phyloP scores from a whole-genome alignment of 148 eudicot species.

The Silene conica region DNA sequence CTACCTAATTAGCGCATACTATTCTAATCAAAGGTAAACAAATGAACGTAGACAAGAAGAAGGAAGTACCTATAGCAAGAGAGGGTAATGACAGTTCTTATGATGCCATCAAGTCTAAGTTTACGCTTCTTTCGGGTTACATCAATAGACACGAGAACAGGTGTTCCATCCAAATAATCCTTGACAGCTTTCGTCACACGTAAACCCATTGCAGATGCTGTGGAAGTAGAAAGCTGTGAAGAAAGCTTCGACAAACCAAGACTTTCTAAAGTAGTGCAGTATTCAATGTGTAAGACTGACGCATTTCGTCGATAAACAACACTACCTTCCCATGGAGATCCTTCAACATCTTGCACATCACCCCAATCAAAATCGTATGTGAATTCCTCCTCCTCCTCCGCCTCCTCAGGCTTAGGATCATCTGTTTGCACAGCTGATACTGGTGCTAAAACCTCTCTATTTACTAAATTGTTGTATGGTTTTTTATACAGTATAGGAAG shows the following conservation, averaged over 20 bases:
- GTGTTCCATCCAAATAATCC: constrained; percentile 73
- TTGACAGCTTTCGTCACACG: constrained; percentile 68
- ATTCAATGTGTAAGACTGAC: constrained; percentile 59
- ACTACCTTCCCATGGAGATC: constrained; percentile 87
- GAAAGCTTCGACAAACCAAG: constrained; percentile 70
- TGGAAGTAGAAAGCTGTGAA: constrained; percentile 50
- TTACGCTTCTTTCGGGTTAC: constrained; percentile 62
- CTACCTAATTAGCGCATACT: too few relatives aligned
- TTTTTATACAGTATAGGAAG: too few relatives aligned
- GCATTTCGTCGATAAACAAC: constrained; percentile 68
- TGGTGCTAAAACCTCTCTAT: constrained; percentile 6
- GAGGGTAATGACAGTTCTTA: constrained; percentile 73
- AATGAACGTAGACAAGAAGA: not conserved
- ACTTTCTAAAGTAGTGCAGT: constrained; percentile 87
- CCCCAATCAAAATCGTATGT: constrained; percentile 27
- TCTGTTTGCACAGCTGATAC: constrained; percentile 14
- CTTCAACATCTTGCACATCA: constrained; percentile 43
- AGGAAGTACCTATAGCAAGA: constrained; percentile 62
- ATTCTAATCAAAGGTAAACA: too few relatives aligned
- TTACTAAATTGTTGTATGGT: not conserved
- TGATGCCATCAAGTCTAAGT: constrained; percentile 79
- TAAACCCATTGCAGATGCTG: constrained; percentile 78
- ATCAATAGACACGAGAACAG: constrained; percentile 69
- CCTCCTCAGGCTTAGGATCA: constrained; percentile 9
- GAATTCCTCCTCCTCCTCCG: constrained; percentile 28